Evolutionary conservation across 1,284 basidiomycete species (phyloP).

Genomic region (Puccinia brachypodii): DNA sequence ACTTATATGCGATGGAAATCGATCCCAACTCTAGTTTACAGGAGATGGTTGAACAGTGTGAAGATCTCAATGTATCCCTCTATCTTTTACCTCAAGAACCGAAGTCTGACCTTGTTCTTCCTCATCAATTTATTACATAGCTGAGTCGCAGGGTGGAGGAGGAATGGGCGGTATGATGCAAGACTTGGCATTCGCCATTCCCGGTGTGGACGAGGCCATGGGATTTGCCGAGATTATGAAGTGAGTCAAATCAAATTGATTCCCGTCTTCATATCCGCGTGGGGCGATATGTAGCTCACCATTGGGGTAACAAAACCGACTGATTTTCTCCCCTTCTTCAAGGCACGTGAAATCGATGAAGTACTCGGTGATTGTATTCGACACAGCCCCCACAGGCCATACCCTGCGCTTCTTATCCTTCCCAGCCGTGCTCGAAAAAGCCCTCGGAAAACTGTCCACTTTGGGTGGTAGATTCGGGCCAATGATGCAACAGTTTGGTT

Average conservation of each 20-base stretch:
- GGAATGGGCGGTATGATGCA: constrained; percentile 99
- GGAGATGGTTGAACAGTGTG: constrained; percentile 98
- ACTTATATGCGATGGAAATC: constrained; percentile 98
- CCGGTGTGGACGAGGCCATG: constrained; percentile 99
- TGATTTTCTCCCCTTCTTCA: too few species aligned
- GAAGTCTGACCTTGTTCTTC: not conserved
- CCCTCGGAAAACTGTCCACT: constrained; percentile 87
- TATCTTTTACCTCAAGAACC: not conserved
- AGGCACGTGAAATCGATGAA: constrained; percentile 99
- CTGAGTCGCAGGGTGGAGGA: constrained; percentile 69
- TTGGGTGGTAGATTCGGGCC: constrained; percentile 91
- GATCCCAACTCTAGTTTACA: constrained; percentile 95
- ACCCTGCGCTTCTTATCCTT: constrained; percentile 97
- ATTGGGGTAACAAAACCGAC: not conserved
- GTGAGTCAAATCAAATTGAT: constrained; percentile 60
- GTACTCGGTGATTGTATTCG: constrained; percentile 98
- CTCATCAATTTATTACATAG: constrained; percentile 60
- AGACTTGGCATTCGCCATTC: constrained; percentile 97
- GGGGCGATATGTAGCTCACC: not conserved
- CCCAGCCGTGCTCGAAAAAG: constrained; percentile 95
- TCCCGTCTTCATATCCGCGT: too few species aligned
- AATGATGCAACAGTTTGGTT: constrained; percentile 95
- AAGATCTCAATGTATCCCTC: constrained; percentile 53
- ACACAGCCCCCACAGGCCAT: constrained; percentile 97
- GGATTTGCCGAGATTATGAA: constrained; percentile 99